Percentiles rank a stretch among this genome's conserved stretches.
phyloP scores from a whole-genome alignment of 2,329 filamentous ascomycete species.

The Aspergillus pseudonomiae region DNA sequence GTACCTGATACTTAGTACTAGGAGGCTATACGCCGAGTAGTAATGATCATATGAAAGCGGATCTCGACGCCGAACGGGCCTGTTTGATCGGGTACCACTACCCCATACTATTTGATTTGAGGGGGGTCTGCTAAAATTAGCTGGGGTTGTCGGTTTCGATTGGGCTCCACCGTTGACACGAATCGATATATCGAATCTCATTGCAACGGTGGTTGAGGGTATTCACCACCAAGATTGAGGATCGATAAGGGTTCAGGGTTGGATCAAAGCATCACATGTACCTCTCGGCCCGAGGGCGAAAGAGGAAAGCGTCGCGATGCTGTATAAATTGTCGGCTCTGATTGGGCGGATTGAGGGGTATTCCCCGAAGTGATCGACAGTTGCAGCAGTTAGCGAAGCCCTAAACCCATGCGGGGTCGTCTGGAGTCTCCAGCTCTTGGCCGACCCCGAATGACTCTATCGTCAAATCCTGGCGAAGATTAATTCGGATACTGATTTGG shows the following conservation, averaged over 20 bases:
- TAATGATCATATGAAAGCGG: conserved; percentile 1
- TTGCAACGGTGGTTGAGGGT: not conserved
- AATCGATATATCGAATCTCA: not conserved
- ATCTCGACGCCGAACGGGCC: not conserved
- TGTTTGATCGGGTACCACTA: not conserved
- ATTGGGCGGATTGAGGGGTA: not conserved
- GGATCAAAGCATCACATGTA: conserved; percentile 21
- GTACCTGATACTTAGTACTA: no score
- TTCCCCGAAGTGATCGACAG: conserved; percentile 11
- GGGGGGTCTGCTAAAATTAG: not conserved
- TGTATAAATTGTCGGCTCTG: conserved; percentile 1
- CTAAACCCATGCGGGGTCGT: conserved; percentile 10
- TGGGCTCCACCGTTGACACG: not conserved
- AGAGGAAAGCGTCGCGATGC: conserved; percentile 2
- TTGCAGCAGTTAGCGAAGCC: conserved; percentile 3
- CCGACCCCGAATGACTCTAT: not conserved
- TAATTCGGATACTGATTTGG: not conserved
- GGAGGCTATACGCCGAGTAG: no score
- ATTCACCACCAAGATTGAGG: not conserved
- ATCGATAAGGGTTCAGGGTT: not conserved
- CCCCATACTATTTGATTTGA: not conserved
- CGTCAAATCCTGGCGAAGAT: not conserved
- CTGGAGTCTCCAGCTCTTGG: conserved; percentile 5
- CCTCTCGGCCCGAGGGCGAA: conserved; percentile 10
- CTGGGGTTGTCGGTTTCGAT: not conserved